These are phyloP conservation scores for Colletotrichum sp. DNA, from an alignment of 2,329 filamentous ascomycete genomes.

Conservation along the genomic window DNA sequence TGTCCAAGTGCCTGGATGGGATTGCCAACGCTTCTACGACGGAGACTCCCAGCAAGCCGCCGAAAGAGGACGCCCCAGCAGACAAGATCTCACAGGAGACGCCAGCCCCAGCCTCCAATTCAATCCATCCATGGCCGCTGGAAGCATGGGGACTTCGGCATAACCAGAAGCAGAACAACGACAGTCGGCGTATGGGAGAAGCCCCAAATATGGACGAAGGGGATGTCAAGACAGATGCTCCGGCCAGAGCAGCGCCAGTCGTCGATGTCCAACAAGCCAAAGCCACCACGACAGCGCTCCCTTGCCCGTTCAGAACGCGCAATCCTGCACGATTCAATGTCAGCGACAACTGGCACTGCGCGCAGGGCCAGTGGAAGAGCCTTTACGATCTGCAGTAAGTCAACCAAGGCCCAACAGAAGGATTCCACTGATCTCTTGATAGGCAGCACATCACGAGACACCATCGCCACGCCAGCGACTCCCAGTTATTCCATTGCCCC, in stretches of 20 bases:
- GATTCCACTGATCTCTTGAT: background rate
- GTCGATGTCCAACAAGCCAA: too few relatives aligned
- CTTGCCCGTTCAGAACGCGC: conserved; percentile 47
- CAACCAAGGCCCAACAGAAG: fast-evolving
- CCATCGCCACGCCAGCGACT: conserved; percentile 41
- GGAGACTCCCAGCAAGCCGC: background rate
- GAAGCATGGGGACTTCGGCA: background rate
- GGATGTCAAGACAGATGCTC: background rate
- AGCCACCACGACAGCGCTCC: background rate
- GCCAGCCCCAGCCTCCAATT: background rate
- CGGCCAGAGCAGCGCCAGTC: background rate
- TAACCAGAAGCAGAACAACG: background rate
- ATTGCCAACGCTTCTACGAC: background rate
- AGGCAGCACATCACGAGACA: conserved; percentile 47
- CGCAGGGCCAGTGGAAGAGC: conserved; percentile 45
- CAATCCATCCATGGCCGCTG: background rate
- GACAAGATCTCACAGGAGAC: background rate
- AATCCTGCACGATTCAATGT: conserved; percentile 52
- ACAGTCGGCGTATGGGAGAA: background rate
- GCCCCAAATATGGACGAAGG: background rate
- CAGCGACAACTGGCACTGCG: conserved; percentile 47
- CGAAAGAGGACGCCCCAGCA: too few relatives aligned
- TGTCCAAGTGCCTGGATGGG: background rate
- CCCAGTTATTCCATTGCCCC: conserved; percentile 42
- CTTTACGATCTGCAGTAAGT: conserved; percentile 37